Conservation (phyloP, 108 stramenopile genomes). For the Skeletonema menzelii region DNA sequence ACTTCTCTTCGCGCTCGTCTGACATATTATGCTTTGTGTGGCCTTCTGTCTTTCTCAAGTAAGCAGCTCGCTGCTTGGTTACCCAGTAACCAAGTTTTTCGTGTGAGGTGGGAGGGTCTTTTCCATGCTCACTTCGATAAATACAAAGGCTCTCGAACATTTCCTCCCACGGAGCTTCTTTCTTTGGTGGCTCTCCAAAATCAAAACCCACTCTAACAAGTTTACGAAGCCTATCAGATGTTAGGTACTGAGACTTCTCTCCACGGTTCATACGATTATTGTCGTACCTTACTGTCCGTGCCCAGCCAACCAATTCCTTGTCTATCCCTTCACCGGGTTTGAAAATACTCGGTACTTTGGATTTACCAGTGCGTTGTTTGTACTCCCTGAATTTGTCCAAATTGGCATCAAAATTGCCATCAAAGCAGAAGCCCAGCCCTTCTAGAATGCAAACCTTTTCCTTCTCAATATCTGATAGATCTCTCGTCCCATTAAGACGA, state of each 20-base stretch:
- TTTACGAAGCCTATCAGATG: background rate
- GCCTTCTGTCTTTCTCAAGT: background rate
- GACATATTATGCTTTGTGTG: too few relatives aligned
- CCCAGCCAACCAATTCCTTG: background rate
- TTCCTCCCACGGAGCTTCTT: too few relatives aligned
- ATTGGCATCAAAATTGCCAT: background rate
- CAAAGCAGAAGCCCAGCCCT: background rate
- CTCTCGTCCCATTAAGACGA: background rate
- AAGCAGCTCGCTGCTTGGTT: background rate
- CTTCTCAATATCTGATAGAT: background rate
- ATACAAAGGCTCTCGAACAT: too few relatives aligned
- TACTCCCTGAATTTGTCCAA: too few relatives aligned
- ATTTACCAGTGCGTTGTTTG: too few relatives aligned
- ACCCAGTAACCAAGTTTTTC: background rate
- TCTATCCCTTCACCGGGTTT: too few relatives aligned
- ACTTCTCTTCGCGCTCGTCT: too few relatives aligned
- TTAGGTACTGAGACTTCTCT: background rate
- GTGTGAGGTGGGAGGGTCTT: background rate
- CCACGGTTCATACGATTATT: background rate
- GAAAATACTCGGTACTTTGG: too few relatives aligned
- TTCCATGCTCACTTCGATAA: background rate
- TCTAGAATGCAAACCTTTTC: background rate
- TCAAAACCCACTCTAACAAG: background rate
- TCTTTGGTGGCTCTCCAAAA: background rate
- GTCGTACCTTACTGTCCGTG: background rate